Base-by-base conservation (phyloP, 2,329 filamentous ascomycete genomes). In the Pseudogymnoascus sp. region DNA sequence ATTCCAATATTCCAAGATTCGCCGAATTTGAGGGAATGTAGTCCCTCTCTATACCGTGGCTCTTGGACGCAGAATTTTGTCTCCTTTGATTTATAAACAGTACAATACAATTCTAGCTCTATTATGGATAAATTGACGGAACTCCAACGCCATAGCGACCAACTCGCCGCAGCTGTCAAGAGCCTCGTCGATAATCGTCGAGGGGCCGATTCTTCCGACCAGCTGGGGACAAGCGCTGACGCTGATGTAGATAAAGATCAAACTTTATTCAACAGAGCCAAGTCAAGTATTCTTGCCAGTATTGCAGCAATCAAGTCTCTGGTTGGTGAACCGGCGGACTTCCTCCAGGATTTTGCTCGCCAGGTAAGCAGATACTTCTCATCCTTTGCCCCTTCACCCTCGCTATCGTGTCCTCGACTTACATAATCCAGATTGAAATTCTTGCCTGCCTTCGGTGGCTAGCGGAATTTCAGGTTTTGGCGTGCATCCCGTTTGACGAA, bases 381-480 rank as follows among this genome's bases (percentile, higher is more conserved):
- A 14, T 6, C n/a, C 16, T 33, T 56, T 12, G n/a, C n/a, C 3
- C 2, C 11, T 12, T 28, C 11, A 33, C 10, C n/a, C 28, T 33
- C 8, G 28, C 10, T 33, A 19, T 14, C 8, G 2, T 56, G 10
- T 2, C 16, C 50, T 19, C 28, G 14, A 22, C 50, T 56, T 56
- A 56, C 50, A 33, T 33, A 33, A 56, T 56, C 11, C 14, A 56
- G 50, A 56, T 56, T 4, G n/a, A 77, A 66, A 46, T 77, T 2
- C 71, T 77, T 11, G 73, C 75, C 6, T 78, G 77, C 59, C 64
- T 79, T 6, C 72, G 73, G 64, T 81, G 77, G 78, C 71, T 80
- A 12, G 75, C 72, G 5, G 75, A 80, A 11, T 77, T 77, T 64
- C 77, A 80, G 60, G 69, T 80, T 3, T 72, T 79, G 0, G 76